phyloP scores from a whole-genome alignment of 345 rosid genomes.

The Kandelia obovata region DNA sequence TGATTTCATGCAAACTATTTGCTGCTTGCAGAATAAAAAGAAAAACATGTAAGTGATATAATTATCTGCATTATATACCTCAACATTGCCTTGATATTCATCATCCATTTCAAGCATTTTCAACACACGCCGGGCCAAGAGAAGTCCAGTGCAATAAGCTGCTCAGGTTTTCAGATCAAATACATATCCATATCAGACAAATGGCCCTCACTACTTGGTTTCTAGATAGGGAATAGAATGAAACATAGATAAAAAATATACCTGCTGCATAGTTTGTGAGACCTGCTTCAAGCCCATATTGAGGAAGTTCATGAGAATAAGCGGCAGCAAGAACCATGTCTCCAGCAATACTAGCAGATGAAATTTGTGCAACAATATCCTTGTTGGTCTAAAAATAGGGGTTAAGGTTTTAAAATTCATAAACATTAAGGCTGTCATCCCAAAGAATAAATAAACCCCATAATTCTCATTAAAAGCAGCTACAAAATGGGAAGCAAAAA shows the following conservation, averaged over 20 bases:
- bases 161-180: not conserved
- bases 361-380: conserved; percentile 55
- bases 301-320: conserved; percentile 61
- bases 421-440: too few relatives aligned
- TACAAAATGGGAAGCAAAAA: too few relatives aligned
- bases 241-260: conserved; percentile 12
- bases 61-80: conserved; percentile 31
- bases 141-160: conserved; percentile 78
- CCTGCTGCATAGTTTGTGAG: conserved; percentile 77
- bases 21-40: not conserved
- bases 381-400: conserved; percentile 49
- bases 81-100: conserved; percentile 62
- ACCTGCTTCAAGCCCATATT: conserved; percentile 62
- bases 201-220: too few relatives aligned
- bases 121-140: conserved; percentile 67
- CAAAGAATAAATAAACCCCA: too few relatives aligned
- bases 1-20: not conserved
- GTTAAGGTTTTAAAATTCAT: conserved; percentile 19
- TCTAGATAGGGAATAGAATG: too few relatives aligned
- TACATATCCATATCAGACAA: too few relatives aligned
- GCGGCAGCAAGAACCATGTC: conserved; percentile 64
- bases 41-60: not conserved
- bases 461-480: too few relatives aligned
- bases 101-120: conserved; percentile 65
- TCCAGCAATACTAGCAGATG: conserved; percentile 52